These are phyloP conservation scores for Cyanidioschyzon merolae DNA, from an alignment of 23 red algal genomes.

Conservation along the genomic window DNA sequence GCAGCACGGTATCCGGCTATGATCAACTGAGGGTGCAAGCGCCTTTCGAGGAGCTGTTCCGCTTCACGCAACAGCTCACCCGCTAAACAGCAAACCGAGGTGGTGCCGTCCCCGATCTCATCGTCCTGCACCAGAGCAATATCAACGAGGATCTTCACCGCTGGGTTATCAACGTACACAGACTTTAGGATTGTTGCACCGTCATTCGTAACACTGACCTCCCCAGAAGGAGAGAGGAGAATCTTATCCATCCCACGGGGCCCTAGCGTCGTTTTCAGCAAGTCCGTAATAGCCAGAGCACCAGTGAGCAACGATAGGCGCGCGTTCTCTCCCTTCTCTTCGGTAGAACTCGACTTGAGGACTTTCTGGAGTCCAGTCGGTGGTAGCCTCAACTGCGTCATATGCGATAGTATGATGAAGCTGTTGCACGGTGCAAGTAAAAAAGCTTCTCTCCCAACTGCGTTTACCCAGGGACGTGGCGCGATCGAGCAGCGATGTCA, in stretches of 20 bases:
- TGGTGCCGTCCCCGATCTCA: constrained; percentile 96
- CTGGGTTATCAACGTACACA: constrained; percentile 77
- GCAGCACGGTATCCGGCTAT: constrained; percentile 68
- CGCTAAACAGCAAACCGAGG: constrained; percentile 88
- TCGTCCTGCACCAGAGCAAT: constrained; percentile 93
- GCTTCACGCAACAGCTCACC: constrained; percentile 92
- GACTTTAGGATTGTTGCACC: constrained; percentile 85
- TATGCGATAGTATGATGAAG: no score
- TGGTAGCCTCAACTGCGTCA: neutral
- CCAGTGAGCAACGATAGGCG: constrained; percentile 86
- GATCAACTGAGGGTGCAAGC: constrained; percentile 80
- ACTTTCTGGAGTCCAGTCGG: constrained; percentile 29
- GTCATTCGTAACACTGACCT: constrained; percentile 90
- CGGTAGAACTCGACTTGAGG: constrained; percentile 58
- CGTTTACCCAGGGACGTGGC: no score
- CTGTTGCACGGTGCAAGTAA: no score
- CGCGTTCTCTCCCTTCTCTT: constrained; percentile 87
- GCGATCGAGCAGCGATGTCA: no score
- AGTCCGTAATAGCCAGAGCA: constrained; percentile 85
- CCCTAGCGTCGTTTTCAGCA: constrained; percentile 82
- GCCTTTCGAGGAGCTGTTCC: constrained; percentile 82
- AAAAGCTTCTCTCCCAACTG: no score
- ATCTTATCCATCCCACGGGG: constrained; percentile 97
- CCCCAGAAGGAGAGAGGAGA: constrained; percentile 61
- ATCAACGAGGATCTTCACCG: constrained; percentile 84